phyloP scores from a whole-genome alignment of 306 rosid species.

The Cicer arietinum region DNA sequence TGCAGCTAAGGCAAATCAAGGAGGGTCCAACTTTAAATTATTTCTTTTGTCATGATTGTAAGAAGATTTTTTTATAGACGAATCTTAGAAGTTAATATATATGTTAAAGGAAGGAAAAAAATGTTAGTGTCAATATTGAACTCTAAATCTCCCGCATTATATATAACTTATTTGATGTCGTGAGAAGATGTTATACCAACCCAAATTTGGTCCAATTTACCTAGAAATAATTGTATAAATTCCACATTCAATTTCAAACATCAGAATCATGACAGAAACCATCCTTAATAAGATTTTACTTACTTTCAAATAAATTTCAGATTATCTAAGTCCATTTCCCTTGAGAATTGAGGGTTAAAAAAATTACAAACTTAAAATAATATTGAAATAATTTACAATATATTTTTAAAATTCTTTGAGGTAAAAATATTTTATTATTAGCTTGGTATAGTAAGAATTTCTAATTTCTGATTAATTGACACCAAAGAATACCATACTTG shows the following conservation, averaged over 20 bases:
- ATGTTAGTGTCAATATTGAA: no score
- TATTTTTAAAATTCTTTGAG: background rate
- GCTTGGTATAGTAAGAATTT: background rate
- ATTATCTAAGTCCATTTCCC: no score
- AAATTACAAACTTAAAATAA: background rate
- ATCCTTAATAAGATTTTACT: no score
- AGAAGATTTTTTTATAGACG: no score
- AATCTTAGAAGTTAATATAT: no score
- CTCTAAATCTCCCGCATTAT: no score
- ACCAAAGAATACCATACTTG: background rate
- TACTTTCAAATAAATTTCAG: no score
- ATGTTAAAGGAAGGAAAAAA: no score
- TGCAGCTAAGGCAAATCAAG: conserved; percentile 40
- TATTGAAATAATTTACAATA: background rate
- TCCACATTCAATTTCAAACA: no score
- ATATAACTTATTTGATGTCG: no score
- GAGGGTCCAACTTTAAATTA: conserved; percentile 25
- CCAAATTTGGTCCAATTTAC: conserved; percentile 21
- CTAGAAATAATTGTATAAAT: background rate
- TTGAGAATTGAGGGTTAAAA: no score
- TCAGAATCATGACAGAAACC: no score
- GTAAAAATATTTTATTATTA: background rate
- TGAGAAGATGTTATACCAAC: background rate
- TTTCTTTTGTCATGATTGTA: conserved; percentile 10
- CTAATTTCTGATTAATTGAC: background rate